Base-by-base conservation (phyloP, 139 green algal genomes). In the Bryopsis sp. region DNA sequence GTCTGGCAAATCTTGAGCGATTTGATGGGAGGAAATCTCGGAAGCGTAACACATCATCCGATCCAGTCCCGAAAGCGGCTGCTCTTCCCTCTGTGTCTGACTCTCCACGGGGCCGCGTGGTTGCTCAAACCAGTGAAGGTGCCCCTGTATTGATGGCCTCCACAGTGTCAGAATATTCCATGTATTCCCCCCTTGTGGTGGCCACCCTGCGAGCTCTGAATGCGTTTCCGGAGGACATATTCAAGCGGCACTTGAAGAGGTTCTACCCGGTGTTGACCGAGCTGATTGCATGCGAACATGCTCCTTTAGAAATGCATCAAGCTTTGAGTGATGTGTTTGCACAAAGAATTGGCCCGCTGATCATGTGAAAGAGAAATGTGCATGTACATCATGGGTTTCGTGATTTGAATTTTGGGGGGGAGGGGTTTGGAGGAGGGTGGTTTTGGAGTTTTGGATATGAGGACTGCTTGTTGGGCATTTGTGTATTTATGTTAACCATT, bases 211-310 rank as follows among this genome's bases (percentile, higher is more conserved):
- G 74, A 2, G 88, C 87, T 22, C 70, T 98, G 24, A 48, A 69
- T 1, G 70, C 72, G 1, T 76, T 93, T 47, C 70, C 80, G 2
- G 82, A 88, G 5, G 63, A 69, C 0, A 76, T 78, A 0, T 96
- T 97, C 74, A 64, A 74, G 4, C 34, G 61, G 2, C 76, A 92
- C 60, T 72, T 98, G 6, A 72, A 75, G n/a, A 67, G 81, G 28
- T 81, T 97, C 37, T 97, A 96, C 76, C 92, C 93, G 3, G 68
- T 92, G 65, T 76, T 98, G 22, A 92, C 85, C 3, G 47, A 73
- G 19, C 77, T 98, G 29, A 92, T 98, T 1, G 70, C 73, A 26
- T 87, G 81, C 36, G 84, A 96, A 48, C 81, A 95, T 46, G 80
- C 85, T 2, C 87, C 88, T 2, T 58, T 81, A 2, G 93, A 98